A percentile compares a stretch with the other conserved stretches of the same genome.
phyloP scores from a whole-genome alignment of 73 alveolate genomes.

The Blepharisma stoltei region DNA sequence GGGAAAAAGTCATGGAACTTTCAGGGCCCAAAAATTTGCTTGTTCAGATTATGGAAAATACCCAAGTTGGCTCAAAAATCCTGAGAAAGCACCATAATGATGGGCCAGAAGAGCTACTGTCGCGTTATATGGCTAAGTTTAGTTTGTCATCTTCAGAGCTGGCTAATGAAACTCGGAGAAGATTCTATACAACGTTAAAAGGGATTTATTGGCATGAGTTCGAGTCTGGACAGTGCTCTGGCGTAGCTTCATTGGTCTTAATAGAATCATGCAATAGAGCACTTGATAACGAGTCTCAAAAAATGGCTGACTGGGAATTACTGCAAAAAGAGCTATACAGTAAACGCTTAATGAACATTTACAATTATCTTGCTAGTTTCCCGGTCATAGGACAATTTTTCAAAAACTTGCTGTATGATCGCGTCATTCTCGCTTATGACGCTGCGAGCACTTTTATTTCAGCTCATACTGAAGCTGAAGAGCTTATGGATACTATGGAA shows the following conservation, averaged over 20 bases:
- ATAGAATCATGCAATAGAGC: neutral
- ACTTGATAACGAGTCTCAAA: neutral
- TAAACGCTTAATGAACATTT: neutral
- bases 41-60: neutral
- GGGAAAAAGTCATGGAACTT: constrained; percentile 20
- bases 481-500: constrained; percentile 15
- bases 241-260: neutral
- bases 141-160: neutral
- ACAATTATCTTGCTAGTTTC: neutral
- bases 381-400: neutral
- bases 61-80: neutral
- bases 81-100: constrained; percentile 6
- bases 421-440: neutral
- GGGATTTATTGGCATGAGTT: constrained; percentile 26
- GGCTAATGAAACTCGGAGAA: constrained; percentile 1
- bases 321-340: neutral
- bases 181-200: constrained; percentile 22
- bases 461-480: constrained; percentile 22
- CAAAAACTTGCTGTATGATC: neutral
- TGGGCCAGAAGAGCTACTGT: neutral
- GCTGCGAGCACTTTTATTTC: neutral
- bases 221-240: constrained; percentile 20
- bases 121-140: neutral
- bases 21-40: constrained; percentile 17
- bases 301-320: constrained; percentile 18